Evolutionary conservation across 805 yeast genomes (phyloP).

Genomic region (Wickerhamiella lipophila): DNA sequence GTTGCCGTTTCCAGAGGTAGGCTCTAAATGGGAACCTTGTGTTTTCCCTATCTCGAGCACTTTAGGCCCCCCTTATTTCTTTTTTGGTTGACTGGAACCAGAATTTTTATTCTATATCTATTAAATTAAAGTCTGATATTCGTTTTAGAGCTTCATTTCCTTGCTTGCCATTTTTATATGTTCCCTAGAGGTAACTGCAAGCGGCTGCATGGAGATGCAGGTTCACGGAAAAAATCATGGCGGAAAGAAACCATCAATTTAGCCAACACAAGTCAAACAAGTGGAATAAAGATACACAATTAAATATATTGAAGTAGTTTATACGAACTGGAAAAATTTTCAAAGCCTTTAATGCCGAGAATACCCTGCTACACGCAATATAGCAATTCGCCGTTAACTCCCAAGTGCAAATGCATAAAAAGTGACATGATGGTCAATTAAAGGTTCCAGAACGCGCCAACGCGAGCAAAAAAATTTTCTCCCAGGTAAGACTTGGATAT

Average conservation of each 20-base stretch:
- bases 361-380: background rate
- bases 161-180: background rate
- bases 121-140: too few species aligned
- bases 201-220: background rate
- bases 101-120: too few species aligned
- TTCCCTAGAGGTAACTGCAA: conserved; percentile 2
- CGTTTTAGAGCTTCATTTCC: background rate
- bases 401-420: background rate
- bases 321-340: background rate
- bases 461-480: background rate
- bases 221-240: background rate
- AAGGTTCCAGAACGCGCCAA: background rate
- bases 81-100: too few species aligned
- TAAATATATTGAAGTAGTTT: too few species aligned
- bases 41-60: too few species aligned
- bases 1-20: too few species aligned
- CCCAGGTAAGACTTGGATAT: background rate
- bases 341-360: background rate
- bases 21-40: too few species aligned
- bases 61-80: too few species aligned
- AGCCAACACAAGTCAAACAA: background rate
- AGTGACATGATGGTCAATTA: background rate
- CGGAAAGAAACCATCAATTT: background rate
- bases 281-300: background rate
- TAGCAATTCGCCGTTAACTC: background rate